Base-by-base conservation (phyloP, 306 rosid species). In the Betula pendula region DNA sequence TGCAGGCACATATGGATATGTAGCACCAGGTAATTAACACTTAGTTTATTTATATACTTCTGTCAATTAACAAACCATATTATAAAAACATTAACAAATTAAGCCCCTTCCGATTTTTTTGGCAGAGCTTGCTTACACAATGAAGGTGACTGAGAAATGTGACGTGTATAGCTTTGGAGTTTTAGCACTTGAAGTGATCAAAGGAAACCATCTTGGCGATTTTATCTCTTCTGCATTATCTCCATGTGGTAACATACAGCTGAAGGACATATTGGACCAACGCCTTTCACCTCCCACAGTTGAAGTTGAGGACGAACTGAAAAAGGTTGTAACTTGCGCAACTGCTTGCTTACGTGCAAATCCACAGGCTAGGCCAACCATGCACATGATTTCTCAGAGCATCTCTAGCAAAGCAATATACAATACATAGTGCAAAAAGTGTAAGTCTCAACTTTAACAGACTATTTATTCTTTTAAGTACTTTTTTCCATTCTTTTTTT, bases 111-210 rank as follows among this genome's bases (percentile, higher is more conserved):
- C 8, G n/a, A 11, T 19, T 60, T 0, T 60, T 0, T 27, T 27
- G 6, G 78, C 72, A 82, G 85, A 81, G 81, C 51, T 81, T 14
- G 81, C 85, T 44, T 77, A 71, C 77, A 75, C 84, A 9, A 62
- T 29, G 73, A 66, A 52, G 68, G 47, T 76, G 48, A 81, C 65
- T 0, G 75, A 75, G 56, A 75, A 80, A n/a, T 69, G 67, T 8
- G 72, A 69, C 22, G 59, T 69, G 0, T 75, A 48, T 59, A 75
- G 80, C 24, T 80, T 75, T 47, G 76, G 85, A n/a, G 76, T 73
- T 7, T 5, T 74, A 6, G 45, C 79, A 38, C n/a, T 80, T 14
- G 80, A 75, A 69, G 47, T 40, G 2, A 48, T 81, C 45, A 49
- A 68, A 62, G 80, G 84, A 14, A 70, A 11, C 13, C 76, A 80